Base-by-base conservation (phyloP, 2,329 filamentous ascomycete genomes). In the Trichoderma sp. region DNA sequence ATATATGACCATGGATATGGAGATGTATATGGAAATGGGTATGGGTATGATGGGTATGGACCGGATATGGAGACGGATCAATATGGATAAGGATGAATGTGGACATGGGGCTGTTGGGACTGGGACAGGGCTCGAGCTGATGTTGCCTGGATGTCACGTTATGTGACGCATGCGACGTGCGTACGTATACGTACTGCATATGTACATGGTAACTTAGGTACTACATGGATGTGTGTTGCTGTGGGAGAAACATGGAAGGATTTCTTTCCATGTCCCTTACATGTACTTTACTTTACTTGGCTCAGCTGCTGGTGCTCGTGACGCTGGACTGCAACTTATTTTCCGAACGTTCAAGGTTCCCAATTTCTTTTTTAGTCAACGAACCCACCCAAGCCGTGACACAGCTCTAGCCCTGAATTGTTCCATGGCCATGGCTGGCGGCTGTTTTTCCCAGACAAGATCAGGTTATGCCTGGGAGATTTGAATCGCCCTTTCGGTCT, bases 401-500 rank as follows among this genome's bases (percentile, higher is more conserved):
- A 62, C 67, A 35, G 21, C 69, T 71, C 53, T 56, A 73, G 60
- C 69, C 50, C 24, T 27, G 38, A 53, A 50, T 12, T 27, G 53
- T 60, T 53, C 38, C 38, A 18, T 41, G 38, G 38, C 16, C 14
- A 16, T 18, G 18, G 33, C 29, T n/a, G 41, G 35, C 69, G 38
- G 41, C 45, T 45, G 60, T 64, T 73, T 73, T 63, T 50, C 27
- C 68, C 29, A 64, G 50, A 27, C 24, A 73, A 53, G 38, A 73
- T 73, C 69, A 73, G 60, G 69, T 64, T 64, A 64, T 73, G 60
- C 24, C 60, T 73, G 69, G 56, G 60, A 38, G 59, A 45, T 45
- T 41, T 65, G 60, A 56, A 64, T 73, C 41, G 59, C 24, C 27
- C 27, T 65, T 64, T 73, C 69, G 69, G 69, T 73, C 69, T 73